Evolutionary conservation across 352 stramenopile genomes (phyloP), one percentile per base, ranked within the genome.

Genomic region (Globisporangium cederbergense): DNA sequence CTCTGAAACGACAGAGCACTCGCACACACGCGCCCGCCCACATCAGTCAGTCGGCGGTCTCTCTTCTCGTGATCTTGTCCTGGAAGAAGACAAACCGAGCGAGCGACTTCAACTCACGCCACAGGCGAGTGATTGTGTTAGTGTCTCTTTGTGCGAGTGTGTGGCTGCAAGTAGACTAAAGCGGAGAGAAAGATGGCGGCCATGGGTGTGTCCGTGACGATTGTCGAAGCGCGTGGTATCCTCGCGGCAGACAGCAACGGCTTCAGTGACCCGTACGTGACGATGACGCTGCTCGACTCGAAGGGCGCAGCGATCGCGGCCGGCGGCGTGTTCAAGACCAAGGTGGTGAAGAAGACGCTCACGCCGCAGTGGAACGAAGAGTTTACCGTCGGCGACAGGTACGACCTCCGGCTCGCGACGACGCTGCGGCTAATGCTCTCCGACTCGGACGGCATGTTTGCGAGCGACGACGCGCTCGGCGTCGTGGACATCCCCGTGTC

Each of bases 221-320:
- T 96, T 65, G 68, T 79, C 14, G 73, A 87, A 68, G 86, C 86
- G 47, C 77, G 78, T 20, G 76, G 73, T 42, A 82, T 95, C 57
- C 70, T 91, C 30, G 82, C 86, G 34, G 79, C 79, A 28, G 79
- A 90, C 62, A 77, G 72, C 63, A 79, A 81, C 62, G 86, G 86
- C 43, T 88, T 75, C 25, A 92, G 82, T 58, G 78, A 90, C 62
- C 77, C 84, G 50, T 93, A 86, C 54, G 81, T 89, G 63, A 85
- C 75, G 3, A 71, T 93, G 65, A 88, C 71, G 64, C 71, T 91
- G 62, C 68, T 91, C n/a, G 78, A 91, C 62, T 87, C 81, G n/a
- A 81, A 75, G 42, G 77, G 71, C 34, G 50, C 64, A 1, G 46
- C 60, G 13, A 72, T 91, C 50, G 67, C 73, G 9, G 78, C 74